These are phyloP conservation scores for Calonectria pseudoreteaudii DNA, from an alignment of 2,329 filamentous ascomycete genomes.

Conservation along the genomic window DNA sequence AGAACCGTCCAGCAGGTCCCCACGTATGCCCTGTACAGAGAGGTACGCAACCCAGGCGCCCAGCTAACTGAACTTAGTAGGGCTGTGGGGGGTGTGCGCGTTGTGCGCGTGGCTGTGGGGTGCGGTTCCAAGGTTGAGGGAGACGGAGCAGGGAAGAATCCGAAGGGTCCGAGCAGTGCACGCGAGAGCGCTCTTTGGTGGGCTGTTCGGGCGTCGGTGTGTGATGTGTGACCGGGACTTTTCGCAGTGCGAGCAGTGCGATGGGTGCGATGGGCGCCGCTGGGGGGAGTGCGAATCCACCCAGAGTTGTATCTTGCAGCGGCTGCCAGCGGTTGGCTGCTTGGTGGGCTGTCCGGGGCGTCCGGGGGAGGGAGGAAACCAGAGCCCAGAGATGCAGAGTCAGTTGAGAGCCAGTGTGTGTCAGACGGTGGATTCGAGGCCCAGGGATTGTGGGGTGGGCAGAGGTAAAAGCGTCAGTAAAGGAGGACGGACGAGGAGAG, in stretches of 20 bases:
- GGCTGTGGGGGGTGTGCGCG: conserved; percentile 21
- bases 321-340: not conserved
- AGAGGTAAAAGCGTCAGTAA: not conserved
- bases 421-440: conserved; percentile 19
- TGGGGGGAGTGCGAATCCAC: not conserved
- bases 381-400: not conserved
- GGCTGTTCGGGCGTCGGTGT: not conserved
- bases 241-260: not conserved
- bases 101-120: conserved; percentile 21
- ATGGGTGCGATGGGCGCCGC: no score
- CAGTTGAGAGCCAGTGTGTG: conserved; percentile 8
- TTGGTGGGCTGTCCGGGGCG: conserved; percentile 8
- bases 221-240: not conserved
- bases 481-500: not conserved
- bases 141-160: conserved; percentile 10
- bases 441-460: not conserved
- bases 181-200: not conserved
- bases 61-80: conserved; percentile 15
- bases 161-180: conserved; percentile 21
- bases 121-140: not conserved
- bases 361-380: not conserved
- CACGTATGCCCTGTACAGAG: not conserved
- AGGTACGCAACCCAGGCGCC: conserved; percentile 1
- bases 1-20: conserved; percentile 3
- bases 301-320: conserved; percentile 8